These are phyloP conservation scores for Microsporum ferrugineum DNA, from an alignment of 2,329 filamentous ascomycete species.

Conservation along the genomic window DNA sequence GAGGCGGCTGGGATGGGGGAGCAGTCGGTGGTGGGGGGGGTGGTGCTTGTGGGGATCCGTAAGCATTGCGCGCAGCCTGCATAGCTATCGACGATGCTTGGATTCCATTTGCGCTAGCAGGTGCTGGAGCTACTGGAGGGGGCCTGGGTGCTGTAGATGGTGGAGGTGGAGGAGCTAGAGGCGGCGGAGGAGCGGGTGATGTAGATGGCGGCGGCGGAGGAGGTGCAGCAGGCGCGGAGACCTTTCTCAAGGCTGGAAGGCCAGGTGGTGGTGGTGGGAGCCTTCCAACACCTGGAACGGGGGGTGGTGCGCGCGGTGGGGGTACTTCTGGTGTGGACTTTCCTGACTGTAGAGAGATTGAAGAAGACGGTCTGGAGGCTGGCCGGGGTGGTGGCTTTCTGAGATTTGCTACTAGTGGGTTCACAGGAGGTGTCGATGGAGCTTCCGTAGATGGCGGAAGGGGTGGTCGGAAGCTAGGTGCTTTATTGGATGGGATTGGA, in stretches of 20 bases:
- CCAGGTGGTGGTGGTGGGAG: conserved; percentile 46
- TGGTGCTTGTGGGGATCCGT: conserved; percentile 38
- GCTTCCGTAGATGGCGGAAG: conserved; percentile 40
- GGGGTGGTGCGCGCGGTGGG: conserved; percentile 55
- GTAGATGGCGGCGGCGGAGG: conserved; percentile 34
- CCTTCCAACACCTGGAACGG: conserved; percentile 38
- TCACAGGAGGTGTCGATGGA: conserved; percentile 40
- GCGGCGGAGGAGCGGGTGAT: conserved; percentile 29
- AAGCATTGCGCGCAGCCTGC: conserved; percentile 49
- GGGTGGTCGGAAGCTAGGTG: conserved; percentile 40
- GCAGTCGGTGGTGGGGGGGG: conserved; percentile 31
- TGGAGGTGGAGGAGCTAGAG: conserved; percentile 29
- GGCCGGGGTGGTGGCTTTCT: conserved; percentile 46
- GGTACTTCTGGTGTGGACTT: conserved; percentile 37
- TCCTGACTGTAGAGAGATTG: conserved; percentile 46
- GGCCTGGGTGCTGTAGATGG: conserved; percentile 17
- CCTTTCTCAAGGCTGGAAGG: conserved; percentile 40
- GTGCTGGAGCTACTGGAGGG: conserved; percentile 29
- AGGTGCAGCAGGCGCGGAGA: conserved; percentile 40
- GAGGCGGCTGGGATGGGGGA: conserved; percentile 25
- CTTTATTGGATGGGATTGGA: conserved; percentile 45
- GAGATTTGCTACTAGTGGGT: conserved; percentile 44
- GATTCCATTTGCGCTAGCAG: conserved; percentile 29
- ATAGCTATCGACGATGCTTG: conserved; percentile 43
- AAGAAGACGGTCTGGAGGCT: conserved; percentile 47